These are phyloP conservation scores for Rhododendron vialii DNA, from an alignment of 148 eudicot species.

Conservation along the genomic window DNA sequence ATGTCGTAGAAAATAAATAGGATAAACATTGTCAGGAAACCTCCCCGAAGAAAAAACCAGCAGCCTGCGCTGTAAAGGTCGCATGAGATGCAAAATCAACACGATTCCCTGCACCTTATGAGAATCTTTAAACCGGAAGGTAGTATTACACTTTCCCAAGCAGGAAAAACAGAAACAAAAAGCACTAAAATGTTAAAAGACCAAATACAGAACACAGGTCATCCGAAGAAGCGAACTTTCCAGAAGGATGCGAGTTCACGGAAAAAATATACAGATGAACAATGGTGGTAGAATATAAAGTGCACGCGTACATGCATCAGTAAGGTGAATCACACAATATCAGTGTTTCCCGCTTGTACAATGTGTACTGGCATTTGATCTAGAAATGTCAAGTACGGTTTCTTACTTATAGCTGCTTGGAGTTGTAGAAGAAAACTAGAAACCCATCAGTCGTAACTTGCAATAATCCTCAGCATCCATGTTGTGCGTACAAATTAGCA, in stretches of 20 bases:
- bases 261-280: neutral
- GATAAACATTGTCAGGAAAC: neutral
- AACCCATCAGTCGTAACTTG: neutral
- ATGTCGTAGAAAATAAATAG: neutral
- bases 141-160: neutral
- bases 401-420: neutral
- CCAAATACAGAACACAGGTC: neutral
- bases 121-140: neutral
- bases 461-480: neutral
- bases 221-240: neutral
- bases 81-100: neutral
- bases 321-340: neutral
- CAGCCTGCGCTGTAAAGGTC: neutral
- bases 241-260: neutral
- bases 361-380: neutral
- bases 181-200: neutral
- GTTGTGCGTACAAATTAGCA: neutral
- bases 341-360: neutral
- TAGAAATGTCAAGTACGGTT: neutral
- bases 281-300: neutral
- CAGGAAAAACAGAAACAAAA: neutral
- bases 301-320: neutral
- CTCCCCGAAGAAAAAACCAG: too few relatives aligned
- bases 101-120: neutral
- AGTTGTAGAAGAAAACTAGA: neutral